Base-by-base conservation (phyloP, 768 basidiomycete genomes). In the Chalciporus piperatus region DNA sequence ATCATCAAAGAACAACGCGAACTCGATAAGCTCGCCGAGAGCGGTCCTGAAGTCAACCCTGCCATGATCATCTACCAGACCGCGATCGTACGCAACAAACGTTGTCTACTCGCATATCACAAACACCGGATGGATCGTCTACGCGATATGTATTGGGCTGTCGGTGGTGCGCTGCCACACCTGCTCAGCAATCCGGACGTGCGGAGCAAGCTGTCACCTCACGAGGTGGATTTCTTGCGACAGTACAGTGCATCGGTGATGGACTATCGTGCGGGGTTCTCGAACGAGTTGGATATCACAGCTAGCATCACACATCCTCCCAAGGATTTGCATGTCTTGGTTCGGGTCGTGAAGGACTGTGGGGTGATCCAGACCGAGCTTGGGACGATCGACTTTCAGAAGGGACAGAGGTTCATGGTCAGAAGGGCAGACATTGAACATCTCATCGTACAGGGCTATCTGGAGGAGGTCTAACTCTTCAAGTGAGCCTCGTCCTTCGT, bases 51-150 rank as follows among this genome's bases (percentile, higher is more conserved):
- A 3, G 61, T 77, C 50, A 69, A 77, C 19, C 75, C 76, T 17
- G 80, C 84, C 17, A 73, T 95, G 54, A 80, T 92, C 60, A 82
- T 98, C 62, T 85, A 89, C 65, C 92, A 96, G 70, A 90, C 95
- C 8, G 84, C 91, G 33, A 87, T 96, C 59, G 76, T 85, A 37
- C 83, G 94, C 55, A 97, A 98, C 76, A 97, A 96, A 68, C 87
- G 97, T n/a, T 93, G 92, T 66, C 78, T 98, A 4, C 81, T 98
- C 41, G 93, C 92, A 0, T 99, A 98, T 70, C 92, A 98, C 69
- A 73, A 81, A 22, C 92, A 94, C 72, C 81, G 96, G 49, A 70
- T 92, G 35, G 87, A 92, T 64, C 83, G 85, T 47, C 80, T 98
- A 47, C 81, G 85, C 51, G 86, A 92, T 62, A 78, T 90, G 74